These are phyloP conservation scores for Cyberlindnera americana DNA, from an alignment of 805 yeast species.

Conservation along the genomic window DNA sequence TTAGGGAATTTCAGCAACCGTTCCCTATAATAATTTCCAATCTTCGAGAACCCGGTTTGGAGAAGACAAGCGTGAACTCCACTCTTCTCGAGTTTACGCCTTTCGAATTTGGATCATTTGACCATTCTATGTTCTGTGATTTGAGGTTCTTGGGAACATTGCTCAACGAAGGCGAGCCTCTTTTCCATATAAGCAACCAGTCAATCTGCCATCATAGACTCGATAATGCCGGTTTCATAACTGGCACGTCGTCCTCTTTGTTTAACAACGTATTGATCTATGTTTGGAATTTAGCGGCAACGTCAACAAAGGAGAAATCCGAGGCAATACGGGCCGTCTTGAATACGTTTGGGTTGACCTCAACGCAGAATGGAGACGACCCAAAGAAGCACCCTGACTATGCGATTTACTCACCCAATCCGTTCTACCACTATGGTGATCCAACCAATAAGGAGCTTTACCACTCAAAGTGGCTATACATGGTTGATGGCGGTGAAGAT, in stretches of 20 bases:
- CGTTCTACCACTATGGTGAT: slow-evolving; percentile 41
- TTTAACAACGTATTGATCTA: slow-evolving; percentile 49
- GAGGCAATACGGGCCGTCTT: slow-evolving; percentile 37
- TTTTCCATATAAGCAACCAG: slow-evolving; percentile 22
- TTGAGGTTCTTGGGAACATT: slow-evolving; percentile 50
- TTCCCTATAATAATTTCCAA: slow-evolving; percentile 46
- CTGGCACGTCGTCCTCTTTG: slow-evolving; percentile 62
- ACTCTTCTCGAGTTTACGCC: slow-evolving; percentile 59
- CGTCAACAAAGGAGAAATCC: slow-evolving; percentile 27
- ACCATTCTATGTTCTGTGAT: slow-evolving; percentile 47
- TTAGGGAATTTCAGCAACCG: slow-evolving; percentile 38
- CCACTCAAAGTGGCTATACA: slow-evolving; percentile 31
- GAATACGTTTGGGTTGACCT: slow-evolving; percentile 42
- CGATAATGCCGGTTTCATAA: slow-evolving; percentile 57
- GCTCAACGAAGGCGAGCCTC: slow-evolving; percentile 41
- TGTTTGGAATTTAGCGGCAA: slow-evolving; percentile 36
- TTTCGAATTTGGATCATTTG: slow-evolving; percentile 70
- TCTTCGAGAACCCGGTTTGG: slow-evolving; percentile 35
- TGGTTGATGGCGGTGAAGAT: slow-evolving; percentile 83
- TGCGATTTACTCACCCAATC: slow-evolving; percentile 60
- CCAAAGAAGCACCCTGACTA: slow-evolving; percentile 47
- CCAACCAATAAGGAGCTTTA: slow-evolving; percentile 20
- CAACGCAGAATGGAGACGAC: slow-evolving; percentile 32
- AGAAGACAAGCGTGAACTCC: slow-evolving; percentile 34
- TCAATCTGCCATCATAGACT: slow-evolving; percentile 47